Percentiles rank a stretch among this genome's conserved stretches.
Conservation (phyloP, 1,284 basidiomycete species). For the Ustilago cynodontis region DNA sequence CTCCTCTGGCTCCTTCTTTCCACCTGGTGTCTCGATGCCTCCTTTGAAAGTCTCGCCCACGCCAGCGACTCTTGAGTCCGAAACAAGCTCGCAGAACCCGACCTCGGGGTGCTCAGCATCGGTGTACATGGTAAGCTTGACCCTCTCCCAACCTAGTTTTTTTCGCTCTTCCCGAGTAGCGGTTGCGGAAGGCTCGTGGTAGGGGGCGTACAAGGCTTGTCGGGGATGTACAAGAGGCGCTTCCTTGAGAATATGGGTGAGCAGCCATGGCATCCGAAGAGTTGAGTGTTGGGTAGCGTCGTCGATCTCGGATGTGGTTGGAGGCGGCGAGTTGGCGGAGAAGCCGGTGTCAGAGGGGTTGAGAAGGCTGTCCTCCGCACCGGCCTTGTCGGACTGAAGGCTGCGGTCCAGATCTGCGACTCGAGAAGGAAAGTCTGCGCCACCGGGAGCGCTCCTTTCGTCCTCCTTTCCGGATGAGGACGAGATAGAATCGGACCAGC, state of each 20-base stretch:
- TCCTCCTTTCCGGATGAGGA: neutral
- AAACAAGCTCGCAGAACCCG: constrained; percentile 60
- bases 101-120: constrained; percentile 59
- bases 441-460: neutral
- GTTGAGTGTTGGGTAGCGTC: constrained; percentile 14
- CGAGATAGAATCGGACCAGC: constrained; percentile 25
- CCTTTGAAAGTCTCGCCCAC: constrained; percentile 55
- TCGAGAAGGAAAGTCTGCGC: constrained; percentile 17
- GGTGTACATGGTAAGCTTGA: constrained; percentile 44
- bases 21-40: constrained; percentile 51
- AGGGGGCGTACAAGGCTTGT: constrained; percentile 45
- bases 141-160: constrained; percentile 31
- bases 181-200: constrained; percentile 10
- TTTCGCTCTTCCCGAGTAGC: constrained; percentile 20
- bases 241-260: constrained; percentile 58
- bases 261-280: constrained; percentile 57
- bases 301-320: constrained; percentile 6
- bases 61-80: constrained; percentile 46
- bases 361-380: constrained; percentile 33
- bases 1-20: constrained; percentile 11
- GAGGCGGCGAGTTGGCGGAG: constrained; percentile 26
- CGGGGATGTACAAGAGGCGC: constrained; percentile 65
- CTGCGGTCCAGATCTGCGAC: constrained; percentile 28
- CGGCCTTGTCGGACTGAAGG: constrained; percentile 14
- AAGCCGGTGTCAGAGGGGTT: constrained; percentile 41